Evolutionary conservation across 2,329 filamentous ascomycete genomes (phyloP).

Genomic region (Fulvia fulva): DNA sequence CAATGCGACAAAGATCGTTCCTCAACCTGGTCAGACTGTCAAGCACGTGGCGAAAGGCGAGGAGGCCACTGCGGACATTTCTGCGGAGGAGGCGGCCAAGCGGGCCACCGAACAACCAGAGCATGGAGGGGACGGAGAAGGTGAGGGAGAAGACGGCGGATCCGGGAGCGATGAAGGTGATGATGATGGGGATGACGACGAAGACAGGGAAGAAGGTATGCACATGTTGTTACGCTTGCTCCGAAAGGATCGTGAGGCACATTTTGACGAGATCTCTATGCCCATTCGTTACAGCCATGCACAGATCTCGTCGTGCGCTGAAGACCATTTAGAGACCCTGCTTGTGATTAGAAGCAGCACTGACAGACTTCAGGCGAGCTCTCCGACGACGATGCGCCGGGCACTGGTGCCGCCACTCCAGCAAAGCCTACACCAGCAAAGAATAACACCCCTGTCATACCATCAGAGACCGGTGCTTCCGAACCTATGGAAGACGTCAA

Average conservation of each 20-base stretch:
- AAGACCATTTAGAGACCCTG: not conserved
- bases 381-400: conserved; percentile 29
- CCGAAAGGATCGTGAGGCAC: not conserved
- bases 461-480: conserved; percentile 1
- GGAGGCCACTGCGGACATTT: conserved; percentile 33
- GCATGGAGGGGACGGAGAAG: conserved; percentile 41
- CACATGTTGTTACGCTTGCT: not conserved
- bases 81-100: conserved; percentile 39
- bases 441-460: conserved; percentile 6
- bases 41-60: conserved; percentile 36
- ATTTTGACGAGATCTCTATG: not conserved
- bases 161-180: conserved; percentile 44
- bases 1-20: conserved; percentile 35
- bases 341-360: not conserved
- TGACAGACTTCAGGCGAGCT: conserved; percentile 25
- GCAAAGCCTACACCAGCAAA: conserved; percentile 22
- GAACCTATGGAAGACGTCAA: conserved; percentile 20
- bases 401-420: conserved; percentile 20
- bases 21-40: conserved; percentile 32
- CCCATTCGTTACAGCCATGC: not conserved
- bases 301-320: not conserved
- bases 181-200: conserved; percentile 49
- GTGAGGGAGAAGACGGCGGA: conserved; percentile 44
- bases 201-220: conserved; percentile 35
- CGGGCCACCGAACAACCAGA: conserved; percentile 43